Percentiles rank a stretch among this genome's conserved stretches.
Evolutionary conservation across 495 filamentous ascomycete genomes (phyloP).

Genomic region (Penicillium nucicola): DNA sequence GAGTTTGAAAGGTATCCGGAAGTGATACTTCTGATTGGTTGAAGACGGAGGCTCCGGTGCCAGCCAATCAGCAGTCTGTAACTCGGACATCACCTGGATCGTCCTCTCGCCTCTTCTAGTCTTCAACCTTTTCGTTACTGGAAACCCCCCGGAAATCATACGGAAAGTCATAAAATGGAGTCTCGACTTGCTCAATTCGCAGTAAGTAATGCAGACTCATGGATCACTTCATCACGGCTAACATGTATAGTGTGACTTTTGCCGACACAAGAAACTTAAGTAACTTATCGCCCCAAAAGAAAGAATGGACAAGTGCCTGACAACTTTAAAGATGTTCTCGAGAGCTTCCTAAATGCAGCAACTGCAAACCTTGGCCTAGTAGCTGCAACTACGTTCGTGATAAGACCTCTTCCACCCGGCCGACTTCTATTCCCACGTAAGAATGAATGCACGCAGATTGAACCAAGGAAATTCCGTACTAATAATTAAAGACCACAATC

Average conservation of each 20-base stretch:
- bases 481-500: neutral
- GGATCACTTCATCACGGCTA: neutral
- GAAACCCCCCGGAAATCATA: neutral
- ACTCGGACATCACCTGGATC: no score
- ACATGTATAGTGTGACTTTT: constrained; percentile 15
- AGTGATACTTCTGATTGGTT: no score
- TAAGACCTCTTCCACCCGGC: neutral
- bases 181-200: constrained; percentile 1
- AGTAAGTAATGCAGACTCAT: neutral
- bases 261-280: constrained; percentile 23
- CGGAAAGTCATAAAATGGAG: neutral
- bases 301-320: neutral
- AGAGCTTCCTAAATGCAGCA: constrained; percentile 20
- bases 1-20: no score
- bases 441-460: neutral
- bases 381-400: constrained; percentile 15
- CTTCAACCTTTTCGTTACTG: neutral
- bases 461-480: neutral
- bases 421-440: neutral
- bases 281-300: neutral
- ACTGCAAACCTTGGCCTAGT: constrained; percentile 20
- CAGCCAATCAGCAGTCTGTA: no score
- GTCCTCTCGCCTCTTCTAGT: neutral
- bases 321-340: constrained; percentile 13
- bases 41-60: no score